Evolutionary conservation across 2,329 filamentous ascomycete genomes (phyloP).

Genomic region (Sporothrix mexicana): DNA sequence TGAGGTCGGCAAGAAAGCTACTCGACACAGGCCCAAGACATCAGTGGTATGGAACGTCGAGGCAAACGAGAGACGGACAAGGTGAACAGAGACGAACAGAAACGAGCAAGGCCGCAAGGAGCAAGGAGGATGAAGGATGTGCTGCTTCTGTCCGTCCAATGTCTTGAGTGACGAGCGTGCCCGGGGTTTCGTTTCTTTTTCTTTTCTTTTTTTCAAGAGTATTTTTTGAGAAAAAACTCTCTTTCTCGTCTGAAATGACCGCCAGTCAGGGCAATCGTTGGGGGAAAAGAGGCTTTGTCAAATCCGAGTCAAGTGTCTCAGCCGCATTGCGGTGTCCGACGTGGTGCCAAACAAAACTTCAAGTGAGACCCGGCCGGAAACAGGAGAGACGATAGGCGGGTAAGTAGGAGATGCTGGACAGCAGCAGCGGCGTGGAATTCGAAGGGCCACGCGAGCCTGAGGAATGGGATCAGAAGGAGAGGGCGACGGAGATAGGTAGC

Average conservation of each 20-base stretch:
- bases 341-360: conserved; percentile 10
- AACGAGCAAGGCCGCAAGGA: conserved; percentile 12
- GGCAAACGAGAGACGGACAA: neutral
- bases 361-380: conserved; percentile 33
- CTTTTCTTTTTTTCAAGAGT: neutral
- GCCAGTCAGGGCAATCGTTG: conserved; percentile 21
- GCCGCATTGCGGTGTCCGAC: conserved; percentile 32
- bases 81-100: conserved; percentile 8
- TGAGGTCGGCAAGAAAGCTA: neutral
- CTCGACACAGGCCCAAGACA: conserved; percentile 22
- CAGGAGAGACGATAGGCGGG: conserved; percentile 20
- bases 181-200: neutral
- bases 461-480: neutral
- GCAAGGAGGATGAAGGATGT: neutral
- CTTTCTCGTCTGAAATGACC: conserved; percentile 7
- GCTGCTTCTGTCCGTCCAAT: conserved; percentile 6
- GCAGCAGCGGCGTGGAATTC: neutral
- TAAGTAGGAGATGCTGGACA: conserved; percentile 6
- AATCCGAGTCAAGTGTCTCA: conserved; percentile 35
- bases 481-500: neutral
- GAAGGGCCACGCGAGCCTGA: conserved; percentile 24
- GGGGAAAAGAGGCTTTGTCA: conserved; percentile 29
- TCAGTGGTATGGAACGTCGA: conserved; percentile 21
- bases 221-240: neutral
- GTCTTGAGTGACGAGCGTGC: neutral